Conservation (phyloP, 2,329 filamentous ascomycete species). For the Fusarium sp. region DNA sequence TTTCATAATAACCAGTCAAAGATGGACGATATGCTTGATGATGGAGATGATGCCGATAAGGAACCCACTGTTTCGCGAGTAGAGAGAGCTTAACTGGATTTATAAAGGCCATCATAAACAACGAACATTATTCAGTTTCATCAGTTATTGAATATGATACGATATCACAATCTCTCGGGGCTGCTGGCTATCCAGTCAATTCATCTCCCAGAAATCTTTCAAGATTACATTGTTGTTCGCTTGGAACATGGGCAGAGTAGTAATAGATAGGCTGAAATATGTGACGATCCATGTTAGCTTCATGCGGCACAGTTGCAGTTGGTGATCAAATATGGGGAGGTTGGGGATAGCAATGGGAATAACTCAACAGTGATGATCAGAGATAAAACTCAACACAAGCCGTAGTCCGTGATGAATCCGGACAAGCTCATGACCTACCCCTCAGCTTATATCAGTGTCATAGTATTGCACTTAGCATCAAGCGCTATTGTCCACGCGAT, state of each 20-base stretch:
- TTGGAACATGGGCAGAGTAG: background rate
- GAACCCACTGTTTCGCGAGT: slow-evolving; percentile 7
- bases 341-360: background rate
- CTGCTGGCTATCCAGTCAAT: background rate
- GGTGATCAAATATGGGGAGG: background rate
- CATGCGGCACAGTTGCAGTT: background rate
- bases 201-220: no score
- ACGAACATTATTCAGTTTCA: no score
- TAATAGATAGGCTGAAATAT: background rate
- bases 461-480: background rate
- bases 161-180: background rate
- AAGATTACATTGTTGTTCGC: no score
- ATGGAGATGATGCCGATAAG: slow-evolving; percentile 11
- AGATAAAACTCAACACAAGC: background rate
- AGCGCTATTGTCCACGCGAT: background rate
- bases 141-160: no score
- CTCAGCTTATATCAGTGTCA: background rate
- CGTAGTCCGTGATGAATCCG: background rate
- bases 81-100: background rate
- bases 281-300: background rate
- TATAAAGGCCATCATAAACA: fast-evolving
- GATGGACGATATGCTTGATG: slow-evolving; percentile 8
- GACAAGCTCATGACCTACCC: background rate
- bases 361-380: background rate
- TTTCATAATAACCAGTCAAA: background rate